Evolutionary conservation across 768 basidiomycete species (phyloP).

Genomic region (Psilocybe azurescens): DNA sequence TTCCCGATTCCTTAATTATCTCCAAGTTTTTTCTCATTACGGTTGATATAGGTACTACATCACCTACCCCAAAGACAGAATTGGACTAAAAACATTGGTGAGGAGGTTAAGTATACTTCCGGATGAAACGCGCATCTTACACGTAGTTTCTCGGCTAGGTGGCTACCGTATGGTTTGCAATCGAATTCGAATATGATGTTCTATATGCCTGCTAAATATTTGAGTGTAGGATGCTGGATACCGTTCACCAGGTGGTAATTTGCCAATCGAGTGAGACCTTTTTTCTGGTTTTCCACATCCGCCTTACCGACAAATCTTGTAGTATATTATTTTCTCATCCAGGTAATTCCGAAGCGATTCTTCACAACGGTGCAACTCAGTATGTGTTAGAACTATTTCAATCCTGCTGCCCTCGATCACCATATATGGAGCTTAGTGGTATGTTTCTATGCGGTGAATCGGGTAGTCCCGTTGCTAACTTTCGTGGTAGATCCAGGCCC

Average conservation of each 20-base stretch:
- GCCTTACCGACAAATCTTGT: neutral
- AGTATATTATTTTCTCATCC: neutral
- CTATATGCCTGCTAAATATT: no score
- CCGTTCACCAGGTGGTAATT: neutral
- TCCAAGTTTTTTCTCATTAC: neutral
- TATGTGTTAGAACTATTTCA: neutral
- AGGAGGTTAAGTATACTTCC: neutral
- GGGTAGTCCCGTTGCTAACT: neutral
- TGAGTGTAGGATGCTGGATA: neutral
- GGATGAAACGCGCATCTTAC: neutral
- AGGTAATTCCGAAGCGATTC: neutral
- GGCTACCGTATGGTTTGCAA: neutral
- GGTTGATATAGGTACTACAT: neutral
- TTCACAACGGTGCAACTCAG: neutral
- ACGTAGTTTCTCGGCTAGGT: neutral
- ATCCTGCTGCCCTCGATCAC: neutral
- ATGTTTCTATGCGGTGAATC: neutral
- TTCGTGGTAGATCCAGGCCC: neutral
- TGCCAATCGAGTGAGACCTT: neutral
- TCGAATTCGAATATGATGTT: no score
- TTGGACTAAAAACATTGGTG: neutral
- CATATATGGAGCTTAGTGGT: neutral
- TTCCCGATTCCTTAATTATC: neutral
- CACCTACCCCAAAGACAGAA: neutral
- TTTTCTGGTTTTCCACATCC: neutral